Evolutionary conservation across 139 green algal species (phyloP).

Genomic region (Chlorella sp.): DNA sequence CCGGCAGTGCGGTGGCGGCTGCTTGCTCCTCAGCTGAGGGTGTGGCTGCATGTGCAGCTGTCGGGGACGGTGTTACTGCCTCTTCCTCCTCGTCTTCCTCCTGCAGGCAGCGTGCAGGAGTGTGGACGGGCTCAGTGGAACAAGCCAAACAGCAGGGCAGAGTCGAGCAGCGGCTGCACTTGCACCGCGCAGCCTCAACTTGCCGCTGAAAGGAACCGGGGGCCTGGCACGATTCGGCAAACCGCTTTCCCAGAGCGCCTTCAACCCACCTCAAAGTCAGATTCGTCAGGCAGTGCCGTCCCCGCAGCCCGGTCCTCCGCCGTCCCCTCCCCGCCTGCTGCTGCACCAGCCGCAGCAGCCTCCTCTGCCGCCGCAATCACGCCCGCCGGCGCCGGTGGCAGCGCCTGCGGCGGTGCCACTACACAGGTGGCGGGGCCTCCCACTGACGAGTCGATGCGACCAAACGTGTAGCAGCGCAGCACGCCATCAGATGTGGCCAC

Average conservation of each 20-base stretch:
- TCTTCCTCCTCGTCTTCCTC: slow-evolving; percentile 7
- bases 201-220: too few species aligned
- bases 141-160: too few species aligned
- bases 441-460: background rate
- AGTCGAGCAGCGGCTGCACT: background rate
- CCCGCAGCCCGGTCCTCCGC: slow-evolving; percentile 4
- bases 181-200: too few species aligned
- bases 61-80: background rate
- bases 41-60: background rate
- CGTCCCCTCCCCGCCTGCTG: background rate
- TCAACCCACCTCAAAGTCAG: slow-evolving; percentile 7
- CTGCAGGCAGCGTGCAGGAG: background rate
- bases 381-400: background rate
- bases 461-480: slow-evolving; percentile 61
- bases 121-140: too few species aligned
- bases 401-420: background rate
- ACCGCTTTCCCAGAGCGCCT: too few species aligned
- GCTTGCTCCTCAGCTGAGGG: slow-evolving; percentile 11
- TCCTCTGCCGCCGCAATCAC: background rate
- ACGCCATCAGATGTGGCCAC: slow-evolving; percentile 65
- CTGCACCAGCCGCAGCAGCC: background rate
- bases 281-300: slow-evolving; percentile 26
- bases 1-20: slow-evolving; percentile 27
- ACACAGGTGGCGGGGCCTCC: background rate
- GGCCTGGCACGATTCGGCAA: too few species aligned